Percentiles rank a stretch among this genome's conserved stretches.
Conservation (phyloP, 331 rosid species). For the Spiraea crenata region DNA sequence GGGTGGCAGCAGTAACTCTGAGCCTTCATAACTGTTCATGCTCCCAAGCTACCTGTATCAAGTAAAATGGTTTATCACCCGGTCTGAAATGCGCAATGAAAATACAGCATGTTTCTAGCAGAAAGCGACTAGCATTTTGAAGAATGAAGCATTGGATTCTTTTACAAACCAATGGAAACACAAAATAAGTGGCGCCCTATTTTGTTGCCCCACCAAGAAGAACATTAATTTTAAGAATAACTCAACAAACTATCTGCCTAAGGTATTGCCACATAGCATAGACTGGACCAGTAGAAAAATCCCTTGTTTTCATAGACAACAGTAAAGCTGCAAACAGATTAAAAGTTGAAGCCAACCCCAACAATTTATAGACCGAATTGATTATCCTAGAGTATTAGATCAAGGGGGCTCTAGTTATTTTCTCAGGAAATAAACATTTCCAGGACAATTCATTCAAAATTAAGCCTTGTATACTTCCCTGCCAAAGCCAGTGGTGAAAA, state of each 20-base stretch:
- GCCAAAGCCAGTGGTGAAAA: background rate
- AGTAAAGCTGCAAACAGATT: background rate
- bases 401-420: too few relatives aligned
- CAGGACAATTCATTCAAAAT: background rate
- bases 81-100: slow-evolving; percentile 17
- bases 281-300: background rate
- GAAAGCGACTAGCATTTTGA: background rate
- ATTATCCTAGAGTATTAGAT: too few relatives aligned
- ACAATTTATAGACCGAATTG: too few relatives aligned
- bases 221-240: background rate
- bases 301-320: background rate
- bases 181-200: background rate
- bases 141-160: background rate
- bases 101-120: background rate
- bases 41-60: slow-evolving; percentile 99
- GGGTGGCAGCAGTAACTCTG: slow-evolving; percentile 96
- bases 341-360: background rate
- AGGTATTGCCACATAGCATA: background rate
- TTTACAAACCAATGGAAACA: background rate
- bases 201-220: background rate
- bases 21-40: slow-evolving; percentile 96
- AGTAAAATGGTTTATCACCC: slow-evolving; percentile 39
- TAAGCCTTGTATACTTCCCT: background rate
- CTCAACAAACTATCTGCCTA: background rate
- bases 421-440: too few relatives aligned